Evolutionary conservation across 495 filamentous ascomycete genomes (phyloP), one percentile per base, ranked within the genome.

Genomic region (Penicillium cataractarum): DNA sequence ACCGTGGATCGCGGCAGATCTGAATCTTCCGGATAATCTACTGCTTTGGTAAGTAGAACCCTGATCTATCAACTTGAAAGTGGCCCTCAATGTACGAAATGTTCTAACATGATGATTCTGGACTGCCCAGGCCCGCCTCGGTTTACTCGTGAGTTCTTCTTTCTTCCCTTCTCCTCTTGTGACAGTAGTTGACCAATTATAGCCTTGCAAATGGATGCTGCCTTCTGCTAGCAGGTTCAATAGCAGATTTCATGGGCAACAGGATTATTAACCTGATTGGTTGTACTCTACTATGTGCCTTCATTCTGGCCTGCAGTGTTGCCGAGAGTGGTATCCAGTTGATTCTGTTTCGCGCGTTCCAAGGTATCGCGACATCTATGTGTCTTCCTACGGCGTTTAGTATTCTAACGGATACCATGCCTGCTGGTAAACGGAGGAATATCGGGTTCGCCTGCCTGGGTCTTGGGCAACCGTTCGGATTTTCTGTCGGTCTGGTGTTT

Each of bases 381-480:
- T 81, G 78, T 57, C 63, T 86, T 17, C 83, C 85, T 0, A 79
- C 81, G 0, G 72, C 81, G 0, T 78, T 87, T 9, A 77, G 78
- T 37, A 76, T 85, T 19, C 60, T 86, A 22, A 80, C 82, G 0
- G 67, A 72, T n/a, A 66, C 76, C 0, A 70, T 84, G 48, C 75
- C 76, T 0, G 58, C 53, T 8, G 85, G 85, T 0, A 67, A 71
- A 19, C 53, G 64, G 27, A 68, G 86, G 6, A 89, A 87, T 56
- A 62, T 84, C 0, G 84, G 72, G 0, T 86, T 87, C 62, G 78
- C 81, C 0, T 77, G 71, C 42, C 59, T 85, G 7, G 86, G 85
- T 0, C 62, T 80, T 4, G 81, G 78, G 3, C 77, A 80, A 57
- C 81, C 82, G 0, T 40, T 87, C 21, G 86, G 84, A 3, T 87